A percentile compares a stretch with the other conserved stretches of the same genome.
Evolutionary conservation across 495 filamentous ascomycete genomes (phyloP).

Genomic region (Elaphomyces granulatus): DNA sequence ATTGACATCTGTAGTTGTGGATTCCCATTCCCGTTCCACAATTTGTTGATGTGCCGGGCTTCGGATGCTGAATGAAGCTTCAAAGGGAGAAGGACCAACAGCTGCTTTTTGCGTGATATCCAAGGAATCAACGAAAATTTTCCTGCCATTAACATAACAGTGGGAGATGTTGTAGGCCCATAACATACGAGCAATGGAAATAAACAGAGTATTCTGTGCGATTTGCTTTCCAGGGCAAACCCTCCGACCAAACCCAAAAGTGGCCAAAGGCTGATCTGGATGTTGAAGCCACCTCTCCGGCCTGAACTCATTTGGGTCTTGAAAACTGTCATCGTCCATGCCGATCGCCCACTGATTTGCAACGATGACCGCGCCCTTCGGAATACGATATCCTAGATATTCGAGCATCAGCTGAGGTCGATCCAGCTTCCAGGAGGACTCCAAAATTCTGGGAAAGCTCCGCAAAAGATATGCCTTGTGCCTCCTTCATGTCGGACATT

Average conservation of each 20-base stretch:
- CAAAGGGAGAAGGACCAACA: too few relatives aligned
- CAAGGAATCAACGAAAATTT: too few relatives aligned
- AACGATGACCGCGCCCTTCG: conserved; percentile 30
- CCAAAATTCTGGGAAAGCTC: conserved; percentile 28
- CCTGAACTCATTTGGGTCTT: conserved; percentile 23
- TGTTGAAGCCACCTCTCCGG: conserved; percentile 33
- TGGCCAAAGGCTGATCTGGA: conserved; percentile 27
- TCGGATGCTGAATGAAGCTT: too few relatives aligned
- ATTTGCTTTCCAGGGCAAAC: conserved; percentile 40
- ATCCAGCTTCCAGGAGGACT: conserved; percentile 30
- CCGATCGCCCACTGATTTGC: conserved; percentile 31
- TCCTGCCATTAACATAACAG: too few relatives aligned
- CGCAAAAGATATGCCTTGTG: too few relatives aligned
- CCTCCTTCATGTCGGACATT: too few relatives aligned
- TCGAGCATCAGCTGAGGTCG: conserved; percentile 36
- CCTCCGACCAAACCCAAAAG: conserved; percentile 26
- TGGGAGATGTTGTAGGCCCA: conserved; percentile 46
- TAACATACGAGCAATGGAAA: conserved; percentile 41
- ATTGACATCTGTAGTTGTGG: too few relatives aligned
- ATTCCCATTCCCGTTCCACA: too few relatives aligned
- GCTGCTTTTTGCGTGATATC: too few relatives aligned
- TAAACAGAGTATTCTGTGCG: conserved; percentile 40
- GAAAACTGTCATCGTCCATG: conserved; percentile 20
- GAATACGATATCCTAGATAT: conserved; percentile 37
- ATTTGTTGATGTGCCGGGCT: too few relatives aligned